Conservation (phyloP, 371 early-diverging fungal species). For the Amoeboaphelidium protococcarum region DNA sequence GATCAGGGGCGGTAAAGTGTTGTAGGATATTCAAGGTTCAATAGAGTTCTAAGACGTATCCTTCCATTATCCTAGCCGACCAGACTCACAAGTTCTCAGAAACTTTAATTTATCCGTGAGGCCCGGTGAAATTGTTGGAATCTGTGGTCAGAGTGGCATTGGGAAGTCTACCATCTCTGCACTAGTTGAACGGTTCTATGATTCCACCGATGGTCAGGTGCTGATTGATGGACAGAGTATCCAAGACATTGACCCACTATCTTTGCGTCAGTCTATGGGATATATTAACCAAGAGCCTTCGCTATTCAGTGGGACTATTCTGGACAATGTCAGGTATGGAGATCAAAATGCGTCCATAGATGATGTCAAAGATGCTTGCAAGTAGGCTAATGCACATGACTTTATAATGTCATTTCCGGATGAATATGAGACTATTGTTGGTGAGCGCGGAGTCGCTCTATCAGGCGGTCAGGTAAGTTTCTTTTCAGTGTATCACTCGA, state of each 20-base stretch:
- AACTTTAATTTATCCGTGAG: conserved; percentile 5
- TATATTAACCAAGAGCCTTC: background rate
- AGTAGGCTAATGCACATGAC: conserved; percentile 2
- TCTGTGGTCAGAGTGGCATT: conserved; percentile 15
- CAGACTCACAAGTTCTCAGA: conserved; percentile 4
- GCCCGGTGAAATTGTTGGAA: conserved; percentile 17
- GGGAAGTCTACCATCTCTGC: conserved; percentile 2
- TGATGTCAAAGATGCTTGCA: conserved; percentile 1
- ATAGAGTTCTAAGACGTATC: conserved; percentile 8
- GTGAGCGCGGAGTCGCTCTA: conserved; percentile 9
- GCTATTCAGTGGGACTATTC: conserved; percentile 1
- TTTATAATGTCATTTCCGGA: conserved; percentile 5
- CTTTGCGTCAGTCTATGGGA: background rate
- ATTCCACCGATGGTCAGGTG: background rate
- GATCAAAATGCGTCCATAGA: background rate
- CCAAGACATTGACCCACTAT: conserved; percentile 16
- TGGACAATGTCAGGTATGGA: conserved; percentile 2
- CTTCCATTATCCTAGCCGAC: conserved; percentile 8
- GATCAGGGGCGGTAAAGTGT: background rate
- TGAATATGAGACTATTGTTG: conserved; percentile 13
- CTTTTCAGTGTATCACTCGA: no score
- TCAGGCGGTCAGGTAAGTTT: conserved; percentile 15
- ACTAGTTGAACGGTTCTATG: background rate
- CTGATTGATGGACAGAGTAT: conserved; percentile 1
- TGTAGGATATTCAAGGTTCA: background rate